phyloP scores from a whole-genome alignment of 768 basidiomycete genomes.

The Pleurotus cornucopiae region DNA sequence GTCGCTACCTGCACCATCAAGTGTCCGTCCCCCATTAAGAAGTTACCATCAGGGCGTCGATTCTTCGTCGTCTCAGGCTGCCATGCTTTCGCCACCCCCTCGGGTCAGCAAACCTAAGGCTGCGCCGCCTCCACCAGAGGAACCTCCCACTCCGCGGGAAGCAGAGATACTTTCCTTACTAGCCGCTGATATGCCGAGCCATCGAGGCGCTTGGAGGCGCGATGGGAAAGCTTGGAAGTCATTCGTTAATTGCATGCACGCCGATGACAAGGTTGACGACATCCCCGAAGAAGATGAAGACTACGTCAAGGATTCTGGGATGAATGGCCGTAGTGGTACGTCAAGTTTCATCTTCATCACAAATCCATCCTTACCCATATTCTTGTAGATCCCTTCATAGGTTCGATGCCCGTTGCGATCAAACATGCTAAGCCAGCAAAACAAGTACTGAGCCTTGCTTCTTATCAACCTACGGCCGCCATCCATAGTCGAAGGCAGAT shows the following conservation, averaged over 20 bases:
- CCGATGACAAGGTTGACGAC: constrained; percentile 18
- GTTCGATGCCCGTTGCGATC: constrained; percentile 69
- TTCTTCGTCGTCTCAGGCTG: constrained; percentile 9
- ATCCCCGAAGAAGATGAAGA: constrained; percentile 28
- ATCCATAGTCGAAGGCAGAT: constrained; percentile 29
- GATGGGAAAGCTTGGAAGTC: constrained; percentile 61
- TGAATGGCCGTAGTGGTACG: no score
- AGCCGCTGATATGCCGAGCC: constrained; percentile 67
- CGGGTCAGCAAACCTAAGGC: constrained; percentile 15
- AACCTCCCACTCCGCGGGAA: constrained; percentile 27
- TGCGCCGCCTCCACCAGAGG: neutral
- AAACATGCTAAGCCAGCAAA: constrained; percentile 27
- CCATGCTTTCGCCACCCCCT: constrained; percentile 20
- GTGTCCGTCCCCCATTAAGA: constrained; percentile 39
- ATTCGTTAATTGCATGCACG: constrained; percentile 37
- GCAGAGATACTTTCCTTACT: constrained; percentile 56
- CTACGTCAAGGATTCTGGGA: no score
- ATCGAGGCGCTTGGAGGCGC: constrained; percentile 63
- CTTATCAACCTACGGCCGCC: constrained; percentile 51
- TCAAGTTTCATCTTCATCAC: no score
- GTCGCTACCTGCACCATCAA: constrained; percentile 65
- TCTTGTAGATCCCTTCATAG: constrained; percentile 13
- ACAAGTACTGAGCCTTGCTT: constrained; percentile 45
- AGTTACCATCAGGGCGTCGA: constrained; percentile 31
- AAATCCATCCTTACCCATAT: neutral